Percentiles rank a stretch among this genome's conserved stretches.
Conservation (phyloP, 2,329 filamentous ascomycete genomes). For the Sclerotinia borealis region DNA sequence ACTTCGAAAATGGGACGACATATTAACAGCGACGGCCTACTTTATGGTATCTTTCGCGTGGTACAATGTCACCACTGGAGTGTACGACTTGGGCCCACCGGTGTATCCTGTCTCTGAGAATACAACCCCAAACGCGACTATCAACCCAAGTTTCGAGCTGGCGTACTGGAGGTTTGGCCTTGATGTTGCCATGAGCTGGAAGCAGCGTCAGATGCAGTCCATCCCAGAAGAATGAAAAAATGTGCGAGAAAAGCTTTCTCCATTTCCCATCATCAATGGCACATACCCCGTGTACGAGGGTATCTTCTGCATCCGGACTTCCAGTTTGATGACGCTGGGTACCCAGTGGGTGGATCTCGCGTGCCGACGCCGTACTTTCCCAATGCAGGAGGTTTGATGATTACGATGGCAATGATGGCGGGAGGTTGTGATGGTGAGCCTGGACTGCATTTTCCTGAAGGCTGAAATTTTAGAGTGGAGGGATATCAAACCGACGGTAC, state of each 20-base stretch:
- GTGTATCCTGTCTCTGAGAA: conserved; percentile 51
- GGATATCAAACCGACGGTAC: too few relatives aligned
- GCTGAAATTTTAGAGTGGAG: conserved; percentile 44
- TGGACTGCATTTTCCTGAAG: conserved; percentile 42
- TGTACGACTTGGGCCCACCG: conserved; percentile 49
- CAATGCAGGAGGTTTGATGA: conserved; percentile 42
- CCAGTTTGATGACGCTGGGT: conserved; percentile 51
- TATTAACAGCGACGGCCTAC: conserved; percentile 47
- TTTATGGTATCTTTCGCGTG: conserved; percentile 56
- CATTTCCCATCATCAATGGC: conserved; percentile 43
- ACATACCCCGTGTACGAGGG: conserved; percentile 52
- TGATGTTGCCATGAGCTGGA: conserved; percentile 48
- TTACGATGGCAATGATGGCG: conserved; percentile 51
- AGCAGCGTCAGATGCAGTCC: conserved; percentile 39
- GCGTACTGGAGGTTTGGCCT: conserved; percentile 57
- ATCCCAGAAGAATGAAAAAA: conserved; percentile 41
- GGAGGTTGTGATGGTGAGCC: conserved; percentile 47
- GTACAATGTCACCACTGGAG: conserved; percentile 43
- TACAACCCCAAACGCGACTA: conserved; percentile 48
- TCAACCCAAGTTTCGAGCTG: conserved; percentile 54
- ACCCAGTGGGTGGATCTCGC: conserved; percentile 45
- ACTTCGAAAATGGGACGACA: conserved; percentile 46
- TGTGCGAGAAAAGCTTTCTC: conserved; percentile 47
- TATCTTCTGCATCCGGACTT: conserved; percentile 45
- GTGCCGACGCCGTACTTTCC: conserved; percentile 55